A percentile compares a stretch with the other conserved stretches of the same genome.
phyloP scores from a whole-genome alignment of 2,329 filamentous ascomycete genomes.

The Fusarium decemcellulare region DNA sequence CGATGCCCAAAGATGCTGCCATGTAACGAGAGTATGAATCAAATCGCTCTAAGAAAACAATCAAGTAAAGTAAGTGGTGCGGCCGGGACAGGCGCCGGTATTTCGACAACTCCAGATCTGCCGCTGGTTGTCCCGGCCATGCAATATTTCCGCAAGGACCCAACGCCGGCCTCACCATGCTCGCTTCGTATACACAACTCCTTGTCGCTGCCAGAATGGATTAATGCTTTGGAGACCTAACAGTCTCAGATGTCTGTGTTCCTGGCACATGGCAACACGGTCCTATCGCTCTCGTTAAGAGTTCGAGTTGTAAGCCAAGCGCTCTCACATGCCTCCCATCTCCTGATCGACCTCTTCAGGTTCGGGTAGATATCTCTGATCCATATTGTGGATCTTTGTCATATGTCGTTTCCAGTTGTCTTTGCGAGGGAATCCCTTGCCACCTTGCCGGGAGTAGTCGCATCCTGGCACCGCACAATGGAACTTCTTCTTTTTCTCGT shows the following conservation, averaged over 20 bases:
- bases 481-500: constrained; percentile 72
- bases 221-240: not conserved
- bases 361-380: constrained; percentile 56
- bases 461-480: constrained; percentile 70
- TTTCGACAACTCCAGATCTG: not conserved
- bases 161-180: constrained; percentile 18
- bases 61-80: constrained; percentile 10
- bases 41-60: constrained; percentile 35
- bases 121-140: not conserved
- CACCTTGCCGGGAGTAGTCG: constrained; percentile 68
- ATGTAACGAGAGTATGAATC: constrained; percentile 40
- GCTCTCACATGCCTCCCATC: constrained; percentile 43
- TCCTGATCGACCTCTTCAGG: constrained; percentile 58
- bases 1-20: constrained; percentile 34
- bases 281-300: not conserved
- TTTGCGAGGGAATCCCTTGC: constrained; percentile 72
- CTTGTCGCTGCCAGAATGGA: constrained; percentile 17
- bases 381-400: constrained; percentile 69
- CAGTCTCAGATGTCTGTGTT: not conserved
- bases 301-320: not conserved
- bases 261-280: not conserved
- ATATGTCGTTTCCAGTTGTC: constrained; percentile 76
- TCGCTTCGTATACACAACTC: constrained; percentile 3
- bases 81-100: not conserved
- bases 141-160: constrained; percentile 2